Base-by-base conservation (phyloP, 1,284 basidiomycete species). In the Puccinia novopanici region DNA sequence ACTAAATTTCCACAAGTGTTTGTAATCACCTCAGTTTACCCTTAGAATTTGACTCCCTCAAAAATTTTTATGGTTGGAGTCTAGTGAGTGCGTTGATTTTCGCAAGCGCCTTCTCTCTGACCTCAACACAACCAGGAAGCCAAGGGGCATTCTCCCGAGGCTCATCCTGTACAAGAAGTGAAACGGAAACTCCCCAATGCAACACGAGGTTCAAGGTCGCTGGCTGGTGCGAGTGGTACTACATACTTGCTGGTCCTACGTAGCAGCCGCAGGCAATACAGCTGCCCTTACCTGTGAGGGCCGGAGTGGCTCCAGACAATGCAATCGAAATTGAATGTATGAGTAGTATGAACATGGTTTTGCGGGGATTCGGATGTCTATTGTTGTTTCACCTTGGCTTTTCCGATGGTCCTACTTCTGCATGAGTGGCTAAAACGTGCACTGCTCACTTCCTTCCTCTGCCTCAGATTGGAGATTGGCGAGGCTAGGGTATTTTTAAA, bases 361-460 rank as follows among this genome's bases (percentile, higher is more conserved):
- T 63, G 59, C 34, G 59, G 59, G 34, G 59, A 63, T 63, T n/a
- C 22, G 19, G 34, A 40, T 63, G 17, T 34, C 34, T 34, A 45
- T 6, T 45, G 15, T 52, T 13, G 59, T 63, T 63, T 63, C 59
- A 40, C 27, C 59, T 19, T 63, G 19, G 40, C 40, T 30, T 17
- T 27, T 34, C 10, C 3, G 34, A 3, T 22, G 2, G 12, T 63
- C 59, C 34, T 34, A 13, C 1, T 5, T 13, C 6, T 24, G 8
- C 34, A 19, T 40, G 59, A 34, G 59, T n/a, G 59, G 59, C 57
- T 63, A 34, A 63, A 40, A 63, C 34, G 59, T n/a, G 34, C 15
- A 9, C 9, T n/a, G 19, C 2, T 63, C 17, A 17, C 2, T 34
- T 61, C 57, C 30, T 37, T 34, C 57, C 30, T 61, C 30, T 37